Evolutionary conservation across 495 filamentous ascomycete species (phyloP).

Genomic region (Aspergillus conjunctus): DNA sequence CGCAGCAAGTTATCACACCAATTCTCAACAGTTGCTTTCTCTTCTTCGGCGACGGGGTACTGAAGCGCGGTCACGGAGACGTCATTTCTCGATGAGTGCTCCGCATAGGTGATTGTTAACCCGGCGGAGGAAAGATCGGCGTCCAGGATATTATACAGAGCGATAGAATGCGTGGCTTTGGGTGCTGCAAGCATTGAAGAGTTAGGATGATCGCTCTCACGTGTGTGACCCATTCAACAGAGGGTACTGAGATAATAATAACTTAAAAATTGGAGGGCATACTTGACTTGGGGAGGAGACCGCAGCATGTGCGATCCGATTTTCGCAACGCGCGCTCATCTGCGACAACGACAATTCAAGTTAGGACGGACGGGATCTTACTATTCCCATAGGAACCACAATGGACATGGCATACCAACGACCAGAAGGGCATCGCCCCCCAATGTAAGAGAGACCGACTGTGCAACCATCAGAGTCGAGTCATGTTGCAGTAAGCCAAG

Average conservation of each 20-base stretch:
- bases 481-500: conserved; percentile 36
- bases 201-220: conserved; percentile 21
- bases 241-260: background rate
- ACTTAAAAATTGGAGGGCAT: conserved; percentile 11
- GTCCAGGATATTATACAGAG: conserved; percentile 85
- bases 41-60: conserved; percentile 59
- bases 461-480: conserved; percentile 55
- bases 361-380: conserved; percentile 4
- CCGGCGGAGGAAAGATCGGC: conserved; percentile 62
- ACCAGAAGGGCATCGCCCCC: conserved; percentile 66
- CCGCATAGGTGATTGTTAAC: conserved; percentile 78
- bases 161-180: conserved; percentile 57
- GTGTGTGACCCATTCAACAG: background rate
- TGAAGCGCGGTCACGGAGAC: conserved; percentile 60
- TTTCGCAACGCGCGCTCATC: conserved; percentile 39
- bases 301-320: conserved; percentile 42
- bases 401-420: conserved; percentile 48
- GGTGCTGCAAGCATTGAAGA: conserved; percentile 21
- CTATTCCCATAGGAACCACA: conserved; percentile 6
- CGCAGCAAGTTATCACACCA: conserved; percentile 69
- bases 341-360: conserved; percentile 10
- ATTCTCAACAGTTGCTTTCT: conserved; percentile 49
- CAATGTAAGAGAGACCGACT: conserved; percentile 62
- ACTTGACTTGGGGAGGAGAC: conserved; percentile 37
- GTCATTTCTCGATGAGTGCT: conserved; percentile 53